phyloP scores from a whole-genome alignment of 129 eudicot genomes.

The Cynara cardunculus region DNA sequence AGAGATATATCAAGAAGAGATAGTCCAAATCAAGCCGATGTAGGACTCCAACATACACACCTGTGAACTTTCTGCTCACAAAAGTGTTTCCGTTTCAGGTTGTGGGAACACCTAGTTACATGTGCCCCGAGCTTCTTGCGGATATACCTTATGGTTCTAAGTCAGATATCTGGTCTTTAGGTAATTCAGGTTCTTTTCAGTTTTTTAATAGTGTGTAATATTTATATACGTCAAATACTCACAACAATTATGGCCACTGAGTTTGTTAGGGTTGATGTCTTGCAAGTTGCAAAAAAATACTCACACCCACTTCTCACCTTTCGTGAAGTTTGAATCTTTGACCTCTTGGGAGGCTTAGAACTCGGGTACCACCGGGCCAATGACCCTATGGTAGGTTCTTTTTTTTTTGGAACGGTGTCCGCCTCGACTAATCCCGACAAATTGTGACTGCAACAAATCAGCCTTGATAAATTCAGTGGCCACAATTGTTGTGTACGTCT shows the following conservation, averaged over 20 bases:
- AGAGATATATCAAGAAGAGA: not conserved
- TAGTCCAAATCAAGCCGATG: not conserved
- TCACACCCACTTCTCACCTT: not conserved
- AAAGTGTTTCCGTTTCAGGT: conserved; percentile 46
- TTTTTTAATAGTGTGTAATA: not conserved
- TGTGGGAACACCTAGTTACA: conserved; percentile 98
- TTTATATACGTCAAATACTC: not conserved
- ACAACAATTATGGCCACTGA: not conserved
- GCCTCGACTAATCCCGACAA: too few species aligned
- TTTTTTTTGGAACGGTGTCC: too few species aligned
- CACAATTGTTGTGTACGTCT: too few species aligned
- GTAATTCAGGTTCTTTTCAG: conserved; percentile 35
- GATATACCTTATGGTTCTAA: conserved; percentile 99
- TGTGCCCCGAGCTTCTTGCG: conserved; percentile 99
- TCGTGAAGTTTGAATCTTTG: not conserved
- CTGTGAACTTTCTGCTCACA: conserved; percentile 4
- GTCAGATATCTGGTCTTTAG: conserved; percentile 98
- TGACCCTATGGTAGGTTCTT: not conserved
- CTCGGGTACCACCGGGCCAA: not conserved
- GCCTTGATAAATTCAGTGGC: too few species aligned
- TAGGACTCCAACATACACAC: not conserved
- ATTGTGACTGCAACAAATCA: too few species aligned
- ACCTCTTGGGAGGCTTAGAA: not conserved
- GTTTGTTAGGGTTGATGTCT: too few species aligned
- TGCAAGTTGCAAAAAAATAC: too few species aligned